Conservation (phyloP, 495 filamentous ascomycete species). For the Tuber melanosporum region DNA sequence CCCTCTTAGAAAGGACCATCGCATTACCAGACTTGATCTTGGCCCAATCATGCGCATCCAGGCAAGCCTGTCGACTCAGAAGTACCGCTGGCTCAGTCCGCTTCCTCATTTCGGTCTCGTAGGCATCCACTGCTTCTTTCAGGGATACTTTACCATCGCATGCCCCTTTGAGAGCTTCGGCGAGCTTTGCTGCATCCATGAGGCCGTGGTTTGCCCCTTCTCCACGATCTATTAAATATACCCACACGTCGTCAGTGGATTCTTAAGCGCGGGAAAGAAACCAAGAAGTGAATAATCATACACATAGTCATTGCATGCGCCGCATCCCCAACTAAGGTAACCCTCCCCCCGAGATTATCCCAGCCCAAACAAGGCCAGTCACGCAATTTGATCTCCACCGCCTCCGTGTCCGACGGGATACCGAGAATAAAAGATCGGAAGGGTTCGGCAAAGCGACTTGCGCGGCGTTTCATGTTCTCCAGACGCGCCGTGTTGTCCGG, state of each 20-base stretch:
- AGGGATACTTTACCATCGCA: slow-evolving; percentile 21
- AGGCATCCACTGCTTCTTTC: slow-evolving; percentile 45
- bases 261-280: not conserved
- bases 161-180: slow-evolving; percentile 34
- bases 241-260: not conserved
- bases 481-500: slow-evolving; percentile 45
- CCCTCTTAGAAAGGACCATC: slow-evolving; percentile 18
- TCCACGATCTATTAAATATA: slow-evolving; percentile 45
- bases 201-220: slow-evolving; percentile 59
- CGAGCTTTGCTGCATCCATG: slow-evolving; percentile 48
- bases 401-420: slow-evolving; percentile 48
- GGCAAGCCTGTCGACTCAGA: slow-evolving; percentile 54
- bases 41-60: slow-evolving; percentile 57
- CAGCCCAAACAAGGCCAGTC: slow-evolving; percentile 52
- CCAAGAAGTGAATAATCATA: slow-evolving; percentile 38
- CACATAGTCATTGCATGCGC: slow-evolving; percentile 60
- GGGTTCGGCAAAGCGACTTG: slow-evolving; percentile 52
- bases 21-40: slow-evolving; percentile 23
- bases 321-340: slow-evolving; percentile 52
- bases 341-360: slow-evolving; percentile 45
- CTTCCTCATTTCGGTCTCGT: slow-evolving; percentile 50
- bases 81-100: slow-evolving; percentile 51
- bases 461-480: slow-evolving; percentile 50
- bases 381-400: slow-evolving; percentile 50
- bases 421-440: slow-evolving; percentile 48